phyloP scores from a whole-genome alignment of 2,329 filamentous ascomycete species.

The Aspergillus jensenii region DNA sequence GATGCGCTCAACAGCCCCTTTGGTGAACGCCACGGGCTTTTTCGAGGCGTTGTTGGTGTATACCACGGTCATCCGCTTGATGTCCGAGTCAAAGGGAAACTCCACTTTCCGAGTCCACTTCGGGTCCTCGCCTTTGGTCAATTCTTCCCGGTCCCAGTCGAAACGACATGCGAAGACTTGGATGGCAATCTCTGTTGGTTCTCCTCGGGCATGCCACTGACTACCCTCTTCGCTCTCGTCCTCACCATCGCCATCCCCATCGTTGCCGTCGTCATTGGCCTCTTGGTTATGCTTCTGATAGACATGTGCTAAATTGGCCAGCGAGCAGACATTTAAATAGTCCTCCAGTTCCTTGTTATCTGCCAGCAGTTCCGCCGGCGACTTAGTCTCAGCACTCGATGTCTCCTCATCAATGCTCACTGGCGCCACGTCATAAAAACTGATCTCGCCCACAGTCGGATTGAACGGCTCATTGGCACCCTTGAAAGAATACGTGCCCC shows the following conservation, averaged over 20 bases:
- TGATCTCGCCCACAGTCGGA: slow-evolving; percentile 53
- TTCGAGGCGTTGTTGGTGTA: slow-evolving; percentile 41
- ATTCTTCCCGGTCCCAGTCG: slow-evolving; percentile 57
- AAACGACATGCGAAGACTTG: slow-evolving; percentile 72
- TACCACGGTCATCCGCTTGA: slow-evolving; percentile 75
- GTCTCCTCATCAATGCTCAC: slow-evolving; percentile 26
- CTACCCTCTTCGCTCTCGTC: slow-evolving; percentile 41
- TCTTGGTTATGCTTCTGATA: slow-evolving; percentile 39
- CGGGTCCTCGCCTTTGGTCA: slow-evolving; percentile 51
- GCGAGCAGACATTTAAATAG: slow-evolving; percentile 62
- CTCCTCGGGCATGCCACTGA: slow-evolving; percentile 63
- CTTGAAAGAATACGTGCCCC: slow-evolving; percentile 26
- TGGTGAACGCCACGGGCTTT: slow-evolving; percentile 37
- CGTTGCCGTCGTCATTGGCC: not conserved
- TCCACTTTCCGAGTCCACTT: slow-evolving; percentile 63
- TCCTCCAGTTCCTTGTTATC: slow-evolving; percentile 51
- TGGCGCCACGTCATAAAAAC: slow-evolving; percentile 36
- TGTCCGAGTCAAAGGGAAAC: slow-evolving; percentile 70
- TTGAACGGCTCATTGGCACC: slow-evolving; percentile 57
- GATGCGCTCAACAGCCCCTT: slow-evolving; percentile 65
- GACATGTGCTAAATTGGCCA: slow-evolving; percentile 66
- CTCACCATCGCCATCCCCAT: not conserved
- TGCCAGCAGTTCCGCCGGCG: slow-evolving; percentile 36
- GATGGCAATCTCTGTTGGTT: slow-evolving; percentile 72
- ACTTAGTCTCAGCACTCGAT: slow-evolving; percentile 22